These are phyloP conservation scores for Acaromyces ingoldii DNA, from an alignment of 1,284 basidiomycete genomes.

Conservation along the genomic window DNA sequence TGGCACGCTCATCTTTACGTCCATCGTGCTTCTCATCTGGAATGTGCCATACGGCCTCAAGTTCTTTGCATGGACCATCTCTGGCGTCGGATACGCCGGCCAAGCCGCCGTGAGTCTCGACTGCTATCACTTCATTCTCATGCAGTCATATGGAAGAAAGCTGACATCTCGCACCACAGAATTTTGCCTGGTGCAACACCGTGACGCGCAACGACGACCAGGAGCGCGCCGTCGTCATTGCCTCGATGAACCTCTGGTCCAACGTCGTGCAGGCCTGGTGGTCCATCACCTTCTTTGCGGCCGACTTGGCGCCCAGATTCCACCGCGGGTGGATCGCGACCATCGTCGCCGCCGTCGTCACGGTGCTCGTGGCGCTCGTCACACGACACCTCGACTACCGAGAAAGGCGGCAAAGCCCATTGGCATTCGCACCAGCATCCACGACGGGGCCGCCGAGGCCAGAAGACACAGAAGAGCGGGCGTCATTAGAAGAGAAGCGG, in stretches of 20 bases:
- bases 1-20: slow-evolving; percentile 16
- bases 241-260: slow-evolving; percentile 27
- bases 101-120: too few species aligned
- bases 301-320: slow-evolving; percentile 32
- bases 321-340: slow-evolving; percentile 34
- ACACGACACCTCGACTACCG: background rate
- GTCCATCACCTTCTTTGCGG: slow-evolving; percentile 36
- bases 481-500: too few species aligned
- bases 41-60: slow-evolving; percentile 31
- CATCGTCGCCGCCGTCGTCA: slow-evolving; percentile 17
- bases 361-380: slow-evolving; percentile 11
- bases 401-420: background rate
- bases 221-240: slow-evolving; percentile 35
- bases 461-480: too few species aligned
- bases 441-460: too few species aligned
- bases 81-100: slow-evolving; percentile 35
- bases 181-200: slow-evolving; percentile 50
- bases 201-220: slow-evolving; percentile 35
- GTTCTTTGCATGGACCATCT: slow-evolving; percentile 38
- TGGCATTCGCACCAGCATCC: too few species aligned
- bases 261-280: slow-evolving; percentile 42
- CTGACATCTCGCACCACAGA: too few species aligned
- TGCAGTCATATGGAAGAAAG: too few species aligned
- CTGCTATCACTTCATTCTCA: too few species aligned
- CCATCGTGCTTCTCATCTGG: slow-evolving; percentile 29